Conservation (phyloP, 441 rosid genomes). For the Geranium incanum region DNA sequence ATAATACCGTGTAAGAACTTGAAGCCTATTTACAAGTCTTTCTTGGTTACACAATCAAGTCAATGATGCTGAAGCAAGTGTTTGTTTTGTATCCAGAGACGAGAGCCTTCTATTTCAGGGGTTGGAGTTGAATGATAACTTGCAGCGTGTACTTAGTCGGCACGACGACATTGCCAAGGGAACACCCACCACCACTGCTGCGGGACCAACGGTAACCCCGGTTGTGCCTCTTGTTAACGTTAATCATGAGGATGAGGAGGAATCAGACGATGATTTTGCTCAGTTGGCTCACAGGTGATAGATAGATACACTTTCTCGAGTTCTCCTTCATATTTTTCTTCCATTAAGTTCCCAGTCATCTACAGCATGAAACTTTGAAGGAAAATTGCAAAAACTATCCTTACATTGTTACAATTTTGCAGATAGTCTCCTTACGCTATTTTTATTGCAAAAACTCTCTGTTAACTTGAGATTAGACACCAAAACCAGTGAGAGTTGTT, state of each 20-base stretch:
- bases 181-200: constrained; percentile 22
- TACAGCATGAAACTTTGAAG: not conserved
- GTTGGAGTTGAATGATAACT: constrained; percentile 63
- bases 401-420: too few species aligned
- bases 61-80: constrained; percentile 19
- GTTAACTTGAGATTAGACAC: too few species aligned
- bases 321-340: not conserved
- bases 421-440: too few species aligned
- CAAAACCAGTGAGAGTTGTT: too few species aligned
- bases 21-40: not conserved
- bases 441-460: too few species aligned
- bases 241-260: constrained; percentile 80
- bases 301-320: not conserved
- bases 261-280: constrained; percentile 80
- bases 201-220: constrained; percentile 32
- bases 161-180: constrained; percentile 82
- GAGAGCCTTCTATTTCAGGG: constrained; percentile 82
- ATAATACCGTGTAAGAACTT: constrained; percentile 54
- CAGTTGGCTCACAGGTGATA: constrained; percentile 78
- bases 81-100: constrained; percentile 39
- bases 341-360: not conserved
- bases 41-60: constrained; percentile 13
- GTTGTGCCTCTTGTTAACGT: constrained; percentile 52
- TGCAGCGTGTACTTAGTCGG: constrained; percentile 76
- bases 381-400: too few species aligned